Conservation (phyloP, 2,329 filamentous ascomycete species). For the Rutstroemia sp. region DNA sequence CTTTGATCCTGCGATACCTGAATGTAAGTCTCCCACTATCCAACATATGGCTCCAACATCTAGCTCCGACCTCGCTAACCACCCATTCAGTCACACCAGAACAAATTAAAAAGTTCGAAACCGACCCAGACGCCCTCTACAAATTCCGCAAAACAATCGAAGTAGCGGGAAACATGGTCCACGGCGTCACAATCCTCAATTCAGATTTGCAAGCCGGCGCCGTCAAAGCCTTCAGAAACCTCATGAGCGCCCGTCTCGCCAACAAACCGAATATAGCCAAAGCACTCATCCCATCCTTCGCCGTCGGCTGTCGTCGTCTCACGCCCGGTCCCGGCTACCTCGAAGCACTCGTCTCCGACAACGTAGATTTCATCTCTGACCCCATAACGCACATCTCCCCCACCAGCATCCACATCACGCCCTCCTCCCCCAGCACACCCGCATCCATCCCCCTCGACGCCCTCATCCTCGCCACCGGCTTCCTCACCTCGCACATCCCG, state of each 20-base stretch:
- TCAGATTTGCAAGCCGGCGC: conserved; percentile 32
- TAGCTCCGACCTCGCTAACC: neutral
- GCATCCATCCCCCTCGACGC: conserved; percentile 28
- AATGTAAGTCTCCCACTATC: conserved; percentile 30
- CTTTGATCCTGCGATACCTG: conserved; percentile 32
- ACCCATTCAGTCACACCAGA: neutral
- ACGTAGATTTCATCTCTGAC: conserved; percentile 35
- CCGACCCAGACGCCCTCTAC: conserved; percentile 33
- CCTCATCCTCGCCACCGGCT: conserved; percentile 34
- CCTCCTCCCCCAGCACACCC: no score
- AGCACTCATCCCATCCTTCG: conserved; percentile 34
- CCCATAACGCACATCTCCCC: conserved; percentile 35
- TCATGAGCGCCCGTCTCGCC: conserved; percentile 36
- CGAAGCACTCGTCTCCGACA: conserved; percentile 32
- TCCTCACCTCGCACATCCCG: conserved; percentile 25
- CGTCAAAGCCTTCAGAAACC: conserved; percentile 28
- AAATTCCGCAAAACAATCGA: conserved; percentile 40
- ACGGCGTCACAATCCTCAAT: conserved; percentile 34
- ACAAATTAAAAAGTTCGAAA: neutral
- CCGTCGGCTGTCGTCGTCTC: conserved; percentile 37
- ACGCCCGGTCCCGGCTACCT: conserved; percentile 37
- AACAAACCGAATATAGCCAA: conserved; percentile 33
- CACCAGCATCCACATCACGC: conserved; percentile 27
- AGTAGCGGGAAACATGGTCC: conserved; percentile 35
- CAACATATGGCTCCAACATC: no score